A percentile compares a stretch with the other conserved stretches of the same genome.
Conservation (phyloP, 306 rosid genomes). For the Begonia masoniana region DNA sequence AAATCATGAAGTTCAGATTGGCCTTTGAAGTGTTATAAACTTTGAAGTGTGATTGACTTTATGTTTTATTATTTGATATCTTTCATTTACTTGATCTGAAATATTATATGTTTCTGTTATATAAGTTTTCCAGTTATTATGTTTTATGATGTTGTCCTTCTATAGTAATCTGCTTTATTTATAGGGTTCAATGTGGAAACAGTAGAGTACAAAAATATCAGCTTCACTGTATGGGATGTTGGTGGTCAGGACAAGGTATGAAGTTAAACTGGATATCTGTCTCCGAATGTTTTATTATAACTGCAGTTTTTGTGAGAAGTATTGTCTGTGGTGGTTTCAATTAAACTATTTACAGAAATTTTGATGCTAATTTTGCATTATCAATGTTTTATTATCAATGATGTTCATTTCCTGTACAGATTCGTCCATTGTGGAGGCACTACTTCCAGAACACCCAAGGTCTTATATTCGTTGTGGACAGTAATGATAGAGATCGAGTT, state of each 20-base stretch:
- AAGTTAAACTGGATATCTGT: neutral
- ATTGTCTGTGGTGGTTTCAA: no score
- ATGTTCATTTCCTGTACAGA: conserved; percentile 33
- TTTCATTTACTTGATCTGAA: no score
- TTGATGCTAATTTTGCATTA: neutral
- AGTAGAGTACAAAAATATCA: conserved; percentile 96
- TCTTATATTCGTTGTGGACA: conserved; percentile 97
- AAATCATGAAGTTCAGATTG: no score
- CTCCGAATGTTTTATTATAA: no score
- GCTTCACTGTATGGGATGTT: conserved; percentile 99
- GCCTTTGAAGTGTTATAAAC: no score
- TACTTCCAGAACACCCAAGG: conserved; percentile 99
- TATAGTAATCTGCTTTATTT: conserved; percentile 1
- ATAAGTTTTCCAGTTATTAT: no score
- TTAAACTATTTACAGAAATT: neutral
- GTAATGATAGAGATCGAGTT: conserved; percentile 99
- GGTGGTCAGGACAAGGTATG: conserved; percentile 99
- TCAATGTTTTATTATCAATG: neutral
- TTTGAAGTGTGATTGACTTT: no score
- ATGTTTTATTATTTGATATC: no score
- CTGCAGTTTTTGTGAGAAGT: no score
- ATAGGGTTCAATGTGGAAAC: conserved; percentile 98
- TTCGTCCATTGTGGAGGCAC: conserved; percentile 99
- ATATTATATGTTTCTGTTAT: no score
- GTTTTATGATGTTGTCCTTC: no score